phyloP scores from a whole-genome alignment of 768 basidiomycete species.

The Hirschioporus abietinus region DNA sequence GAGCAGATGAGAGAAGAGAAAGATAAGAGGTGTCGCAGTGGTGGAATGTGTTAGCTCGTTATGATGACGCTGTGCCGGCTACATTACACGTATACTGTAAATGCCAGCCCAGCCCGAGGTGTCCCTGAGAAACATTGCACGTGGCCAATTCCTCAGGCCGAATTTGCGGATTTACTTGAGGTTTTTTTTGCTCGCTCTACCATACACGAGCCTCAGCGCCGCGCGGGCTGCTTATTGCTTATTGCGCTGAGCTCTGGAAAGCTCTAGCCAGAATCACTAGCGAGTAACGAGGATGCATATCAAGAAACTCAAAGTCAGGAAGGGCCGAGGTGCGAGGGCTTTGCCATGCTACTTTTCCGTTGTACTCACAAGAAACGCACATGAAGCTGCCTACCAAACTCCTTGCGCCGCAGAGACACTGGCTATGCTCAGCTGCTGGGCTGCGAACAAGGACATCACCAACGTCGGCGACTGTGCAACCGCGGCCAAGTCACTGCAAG shows the following conservation, averaged over 20 bases:
- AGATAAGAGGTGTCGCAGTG: neutral
- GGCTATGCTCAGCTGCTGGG: constrained; percentile 84
- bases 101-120: too few species aligned
- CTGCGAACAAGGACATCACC: constrained; percentile 59
- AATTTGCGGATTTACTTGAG: too few species aligned
- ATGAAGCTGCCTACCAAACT: constrained; percentile 36
- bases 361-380: constrained; percentile 9
- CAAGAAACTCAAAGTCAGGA: constrained; percentile 70
- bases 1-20: neutral
- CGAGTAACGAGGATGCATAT: constrained; percentile 37
- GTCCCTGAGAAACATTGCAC: neutral
- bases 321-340: constrained; percentile 51
- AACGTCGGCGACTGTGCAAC: constrained; percentile 51
- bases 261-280: too few species aligned
- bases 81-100: neutral
- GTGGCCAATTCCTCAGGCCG: neutral
- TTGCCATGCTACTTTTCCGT: neutral
- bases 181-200: neutral
- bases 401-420: constrained; percentile 68
- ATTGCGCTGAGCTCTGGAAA: too few species aligned
- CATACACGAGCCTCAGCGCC: constrained; percentile 35
- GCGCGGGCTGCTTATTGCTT: constrained; percentile 23
- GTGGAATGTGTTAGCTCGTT: neutral
- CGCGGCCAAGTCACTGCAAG: constrained; percentile 55
- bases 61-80: neutral